Evolutionary conservation across 352 stramenopile species (phyloP).

Genomic region (Phytophthora constricta): DNA sequence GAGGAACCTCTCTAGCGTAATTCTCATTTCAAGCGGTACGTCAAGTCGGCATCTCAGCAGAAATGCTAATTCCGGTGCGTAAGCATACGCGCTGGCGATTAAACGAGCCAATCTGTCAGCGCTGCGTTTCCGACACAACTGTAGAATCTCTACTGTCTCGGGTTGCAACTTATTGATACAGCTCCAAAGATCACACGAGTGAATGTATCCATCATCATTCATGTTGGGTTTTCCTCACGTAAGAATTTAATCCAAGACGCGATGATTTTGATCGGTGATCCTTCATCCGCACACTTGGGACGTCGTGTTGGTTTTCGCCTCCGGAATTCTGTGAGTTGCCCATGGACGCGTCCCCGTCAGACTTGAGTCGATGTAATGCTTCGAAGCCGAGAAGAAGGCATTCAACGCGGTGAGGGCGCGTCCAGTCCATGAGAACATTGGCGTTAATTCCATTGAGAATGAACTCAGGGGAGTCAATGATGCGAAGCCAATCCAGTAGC

Average conservation of each 20-base stretch:
- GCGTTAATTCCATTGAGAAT: background rate
- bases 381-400: background rate
- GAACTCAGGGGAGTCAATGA: background rate
- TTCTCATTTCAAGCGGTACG: background rate
- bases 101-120: background rate
- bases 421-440: background rate
- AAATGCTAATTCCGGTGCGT: conserved; percentile 2
- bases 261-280: background rate
- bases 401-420: background rate
- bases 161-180: background rate
- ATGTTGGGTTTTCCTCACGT: background rate
- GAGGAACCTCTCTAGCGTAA: background rate
- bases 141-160: background rate
- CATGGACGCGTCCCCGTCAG: background rate
- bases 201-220: background rate
- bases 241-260: conserved; percentile 1
- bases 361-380: background rate
- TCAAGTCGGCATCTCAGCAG: background rate
- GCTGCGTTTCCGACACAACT: background rate
- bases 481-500: background rate
- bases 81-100: background rate
- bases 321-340: too few relatives aligned
- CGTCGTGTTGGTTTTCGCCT: background rate
- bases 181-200: conserved; percentile 1
- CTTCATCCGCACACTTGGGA: background rate